Evolutionary conservation across 148 eudicot species (phyloP).

Genomic region (Camellia lanceoleosa): DNA sequence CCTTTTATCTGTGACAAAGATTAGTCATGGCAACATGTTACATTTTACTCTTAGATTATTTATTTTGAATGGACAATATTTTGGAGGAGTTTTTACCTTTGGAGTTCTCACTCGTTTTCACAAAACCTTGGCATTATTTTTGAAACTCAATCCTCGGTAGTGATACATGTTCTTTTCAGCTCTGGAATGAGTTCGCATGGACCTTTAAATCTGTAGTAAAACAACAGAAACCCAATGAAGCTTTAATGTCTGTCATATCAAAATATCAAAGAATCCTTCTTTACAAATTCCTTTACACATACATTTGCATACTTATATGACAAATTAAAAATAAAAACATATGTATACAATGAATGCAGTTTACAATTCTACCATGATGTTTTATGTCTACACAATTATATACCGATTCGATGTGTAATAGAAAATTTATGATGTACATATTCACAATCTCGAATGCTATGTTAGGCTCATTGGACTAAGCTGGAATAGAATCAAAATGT

Average conservation of each 20-base stretch:
- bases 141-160: background rate
- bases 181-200: background rate
- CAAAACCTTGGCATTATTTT: background rate
- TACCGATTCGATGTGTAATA: background rate
- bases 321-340: background rate
- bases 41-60: background rate
- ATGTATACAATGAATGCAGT: background rate
- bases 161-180: background rate
- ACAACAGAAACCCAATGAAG: background rate
- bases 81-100: background rate
- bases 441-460: no score
- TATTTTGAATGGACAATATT: background rate
- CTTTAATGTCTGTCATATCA: background rate
- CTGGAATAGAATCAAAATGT: no score
- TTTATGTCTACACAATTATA: background rate
- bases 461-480: no score
- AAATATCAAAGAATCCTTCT: background rate
- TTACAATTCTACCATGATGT: background rate
- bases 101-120: background rate
- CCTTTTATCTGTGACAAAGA: conserved; percentile 12
- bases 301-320: background rate
- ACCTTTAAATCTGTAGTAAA: background rate
- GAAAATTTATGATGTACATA: background rate
- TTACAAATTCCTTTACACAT: background rate
- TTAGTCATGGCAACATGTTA: background rate